A percentile compares a stretch with the other conserved stretches of the same genome.
These are phyloP conservation scores for Epichloe typhina DNA, from an alignment of 2,329 filamentous ascomycete species.

Conservation along the genomic window DNA sequence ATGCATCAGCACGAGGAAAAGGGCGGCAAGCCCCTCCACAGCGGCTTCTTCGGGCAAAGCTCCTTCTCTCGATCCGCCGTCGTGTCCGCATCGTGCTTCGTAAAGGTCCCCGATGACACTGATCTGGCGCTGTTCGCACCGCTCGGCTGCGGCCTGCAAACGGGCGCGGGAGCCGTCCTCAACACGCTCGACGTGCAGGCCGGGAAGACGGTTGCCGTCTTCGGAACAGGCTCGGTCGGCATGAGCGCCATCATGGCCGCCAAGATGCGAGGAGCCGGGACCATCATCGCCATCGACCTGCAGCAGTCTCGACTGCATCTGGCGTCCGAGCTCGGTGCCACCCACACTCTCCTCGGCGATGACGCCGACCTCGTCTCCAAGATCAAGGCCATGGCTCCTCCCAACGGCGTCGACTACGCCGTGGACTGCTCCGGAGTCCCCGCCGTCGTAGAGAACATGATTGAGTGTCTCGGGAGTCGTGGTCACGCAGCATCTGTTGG, in stretches of 20 bases:
- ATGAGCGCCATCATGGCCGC: conserved; percentile 1
- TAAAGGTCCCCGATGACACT: conserved; percentile 14
- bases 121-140: conserved; percentile 19
- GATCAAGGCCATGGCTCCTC: conserved; percentile 11
- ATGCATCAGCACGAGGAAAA: not conserved
- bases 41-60: conserved; percentile 21
- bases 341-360: not conserved
- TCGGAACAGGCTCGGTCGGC: conserved; percentile 5
- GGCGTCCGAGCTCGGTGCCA: not conserved
- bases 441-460: conserved; percentile 30
- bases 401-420: conserved; percentile 17
- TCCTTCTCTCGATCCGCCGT: conserved; percentile 19
- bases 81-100: conserved; percentile 15
- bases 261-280: not conserved
- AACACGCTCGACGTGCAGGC: conserved; percentile 16
- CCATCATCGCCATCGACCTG: conserved; percentile 1
- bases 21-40: conserved; percentile 1
- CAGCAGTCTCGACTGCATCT: not conserved
- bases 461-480: conserved; percentile 26
- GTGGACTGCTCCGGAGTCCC: conserved; percentile 20
- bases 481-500: not conserved
- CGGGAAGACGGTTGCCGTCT: conserved; percentile 17
- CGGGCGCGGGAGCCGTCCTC: conserved; percentile 20
- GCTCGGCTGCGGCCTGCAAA: conserved; percentile 23
- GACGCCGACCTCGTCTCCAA: not conserved